Conservation (phyloP, 148 eudicot species). For the Euryodendron excelsum region DNA sequence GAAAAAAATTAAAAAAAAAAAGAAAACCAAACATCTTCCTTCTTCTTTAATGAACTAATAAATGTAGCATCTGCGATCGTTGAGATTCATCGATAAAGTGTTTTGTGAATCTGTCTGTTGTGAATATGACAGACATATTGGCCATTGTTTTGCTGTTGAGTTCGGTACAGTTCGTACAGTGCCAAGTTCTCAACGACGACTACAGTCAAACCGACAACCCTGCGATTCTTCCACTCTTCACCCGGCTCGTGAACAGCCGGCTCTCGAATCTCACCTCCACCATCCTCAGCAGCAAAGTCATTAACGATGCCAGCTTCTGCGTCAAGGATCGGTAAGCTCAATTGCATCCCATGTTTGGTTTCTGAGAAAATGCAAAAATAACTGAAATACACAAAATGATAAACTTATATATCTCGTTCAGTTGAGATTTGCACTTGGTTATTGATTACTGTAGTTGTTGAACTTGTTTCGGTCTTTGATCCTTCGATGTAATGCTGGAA, state of each 20-base stretch:
- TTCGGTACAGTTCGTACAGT: constrained; percentile 16
- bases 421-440: too few species aligned
- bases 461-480: too few species aligned
- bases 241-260: constrained; percentile 21
- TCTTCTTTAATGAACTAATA: too few species aligned
- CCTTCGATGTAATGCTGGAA: not conserved
- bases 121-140: not conserved
- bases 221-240: constrained; percentile 16
- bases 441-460: too few species aligned
- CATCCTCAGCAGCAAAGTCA: constrained; percentile 19
- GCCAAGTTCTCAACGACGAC: constrained; percentile 28
- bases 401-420: too few species aligned
- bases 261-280: constrained; percentile 36
- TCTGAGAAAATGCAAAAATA: not conserved
- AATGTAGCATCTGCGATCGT: too few species aligned
- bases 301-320: constrained; percentile 36
- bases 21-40: too few species aligned
- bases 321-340: constrained; percentile 38
- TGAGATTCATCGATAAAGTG: too few species aligned
- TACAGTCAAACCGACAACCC: constrained; percentile 20
- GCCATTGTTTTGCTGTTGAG: not conserved
- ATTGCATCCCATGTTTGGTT: not conserved
- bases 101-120: too few species aligned
- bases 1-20: too few species aligned
- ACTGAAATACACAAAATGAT: too few species aligned